These are phyloP conservation scores for Clonostachys sp. DNA, from an alignment of 2,329 filamentous ascomycete genomes.

Conservation along the genomic window DNA sequence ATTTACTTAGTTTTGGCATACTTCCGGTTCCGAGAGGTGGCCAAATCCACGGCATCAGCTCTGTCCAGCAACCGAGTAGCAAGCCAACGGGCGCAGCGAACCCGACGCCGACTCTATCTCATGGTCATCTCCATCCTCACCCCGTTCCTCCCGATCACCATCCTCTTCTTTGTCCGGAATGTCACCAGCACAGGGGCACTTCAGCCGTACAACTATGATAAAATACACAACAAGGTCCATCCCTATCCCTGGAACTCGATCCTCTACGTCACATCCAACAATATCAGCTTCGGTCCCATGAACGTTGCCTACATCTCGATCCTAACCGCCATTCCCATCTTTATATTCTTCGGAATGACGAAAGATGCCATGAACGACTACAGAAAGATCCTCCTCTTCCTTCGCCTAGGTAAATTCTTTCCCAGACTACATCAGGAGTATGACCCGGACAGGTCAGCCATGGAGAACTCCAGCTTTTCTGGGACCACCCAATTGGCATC, in stretches of 20 bases:
- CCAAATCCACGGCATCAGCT: slow-evolving; percentile 30
- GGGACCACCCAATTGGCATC: background rate
- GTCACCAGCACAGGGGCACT: slow-evolving; percentile 20
- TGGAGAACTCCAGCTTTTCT: background rate
- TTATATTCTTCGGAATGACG: slow-evolving; percentile 52
- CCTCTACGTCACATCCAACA: slow-evolving; percentile 34
- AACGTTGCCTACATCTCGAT: slow-evolving; percentile 46
- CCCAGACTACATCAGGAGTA: slow-evolving; percentile 32
- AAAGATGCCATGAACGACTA: slow-evolving; percentile 47
- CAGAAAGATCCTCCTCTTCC: slow-evolving; percentile 25
- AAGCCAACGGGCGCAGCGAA: slow-evolving; percentile 36
- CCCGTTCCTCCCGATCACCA: slow-evolving; percentile 43
- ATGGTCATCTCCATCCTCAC: slow-evolving; percentile 48
- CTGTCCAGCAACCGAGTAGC: slow-evolving; percentile 33
- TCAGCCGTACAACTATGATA: slow-evolving; percentile 30
- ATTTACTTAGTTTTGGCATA: slow-evolving; percentile 36
- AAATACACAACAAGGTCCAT: slow-evolving; percentile 29
- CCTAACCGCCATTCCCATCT: slow-evolving; percentile 39
- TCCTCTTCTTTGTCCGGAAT: slow-evolving; percentile 34
- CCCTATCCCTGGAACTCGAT: slow-evolving; percentile 42
- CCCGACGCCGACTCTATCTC: slow-evolving; percentile 48
- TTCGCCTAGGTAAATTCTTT: slow-evolving; percentile 38
- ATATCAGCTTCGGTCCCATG: slow-evolving; percentile 29
- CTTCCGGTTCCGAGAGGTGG: slow-evolving; percentile 39
- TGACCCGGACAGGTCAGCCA: slow-evolving; percentile 19